Percentiles rank a stretch among this genome's conserved stretches.
phyloP scores from a whole-genome alignment of 441 rosid genomes.

The Aleurites moluccanus region DNA sequence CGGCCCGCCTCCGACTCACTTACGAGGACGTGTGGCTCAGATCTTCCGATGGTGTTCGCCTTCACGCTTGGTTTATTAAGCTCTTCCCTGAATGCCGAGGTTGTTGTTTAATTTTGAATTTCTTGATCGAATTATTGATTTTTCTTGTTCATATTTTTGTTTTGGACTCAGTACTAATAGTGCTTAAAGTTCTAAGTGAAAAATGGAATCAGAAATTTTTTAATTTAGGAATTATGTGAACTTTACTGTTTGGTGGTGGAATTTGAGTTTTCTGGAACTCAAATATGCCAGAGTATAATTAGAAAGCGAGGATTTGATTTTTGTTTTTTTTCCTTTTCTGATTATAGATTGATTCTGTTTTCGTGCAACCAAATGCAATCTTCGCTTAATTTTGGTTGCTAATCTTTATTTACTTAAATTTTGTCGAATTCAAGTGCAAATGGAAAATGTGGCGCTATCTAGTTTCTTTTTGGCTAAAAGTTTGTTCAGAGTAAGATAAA shows the following conservation, averaged over 20 bases:
- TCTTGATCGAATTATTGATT: slow-evolving; percentile 9
- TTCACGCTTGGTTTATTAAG: slow-evolving; percentile 97
- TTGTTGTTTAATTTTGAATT: slow-evolving; percentile 9
- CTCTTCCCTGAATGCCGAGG: slow-evolving; percentile 83
- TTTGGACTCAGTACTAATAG: neutral
- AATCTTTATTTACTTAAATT: neutral
- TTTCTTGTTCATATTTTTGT: slow-evolving; percentile 31
- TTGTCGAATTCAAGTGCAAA: neutral
- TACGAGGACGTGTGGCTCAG: slow-evolving; percentile 96
- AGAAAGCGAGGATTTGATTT: neutral
- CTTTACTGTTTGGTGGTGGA: no score
- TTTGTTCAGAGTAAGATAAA: neutral
- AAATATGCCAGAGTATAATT: neutral
- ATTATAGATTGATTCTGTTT: no score
- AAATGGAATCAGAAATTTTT: neutral
- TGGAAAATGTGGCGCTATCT: neutral
- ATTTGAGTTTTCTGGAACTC: neutral
- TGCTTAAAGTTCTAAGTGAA: neutral
- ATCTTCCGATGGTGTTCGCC: slow-evolving; percentile 87
- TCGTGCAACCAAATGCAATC: neutral
- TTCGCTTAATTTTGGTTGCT: neutral
- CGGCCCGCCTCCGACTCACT: slow-evolving; percentile 69
- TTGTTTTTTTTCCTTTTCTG: no score
- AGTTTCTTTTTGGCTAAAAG: neutral
- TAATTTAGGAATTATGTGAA: neutral